Conservation (phyloP, 2,329 filamentous ascomycete species). For the Fusarium sp. region DNA sequence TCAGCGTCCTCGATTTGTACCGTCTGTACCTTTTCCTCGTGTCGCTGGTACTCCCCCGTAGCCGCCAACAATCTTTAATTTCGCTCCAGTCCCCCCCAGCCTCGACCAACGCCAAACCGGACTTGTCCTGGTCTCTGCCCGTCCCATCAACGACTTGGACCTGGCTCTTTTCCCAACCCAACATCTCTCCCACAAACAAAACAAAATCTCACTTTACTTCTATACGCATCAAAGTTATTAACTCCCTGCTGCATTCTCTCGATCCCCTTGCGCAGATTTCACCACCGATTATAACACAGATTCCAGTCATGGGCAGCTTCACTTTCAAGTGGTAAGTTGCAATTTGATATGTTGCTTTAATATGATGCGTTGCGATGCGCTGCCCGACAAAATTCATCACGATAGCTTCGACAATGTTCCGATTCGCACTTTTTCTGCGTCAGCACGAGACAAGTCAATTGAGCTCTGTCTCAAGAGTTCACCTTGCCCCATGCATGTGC, state of each 20-base stretch:
- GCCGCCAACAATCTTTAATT: constrained; percentile 42
- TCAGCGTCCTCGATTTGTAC: constrained; percentile 25
- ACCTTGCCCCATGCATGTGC: not conserved
- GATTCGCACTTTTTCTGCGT: constrained; percentile 13
- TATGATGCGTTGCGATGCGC: constrained; percentile 9
- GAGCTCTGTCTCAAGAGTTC: constrained; percentile 24
- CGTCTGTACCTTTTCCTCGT: constrained; percentile 28
- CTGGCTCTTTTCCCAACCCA: constrained; percentile 36
- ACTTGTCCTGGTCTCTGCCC: constrained; percentile 33
- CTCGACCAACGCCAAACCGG: constrained; percentile 39
- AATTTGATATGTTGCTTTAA: not conserved
- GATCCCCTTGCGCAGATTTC: constrained; percentile 19
- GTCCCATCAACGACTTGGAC: constrained; percentile 28
- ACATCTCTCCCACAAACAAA: constrained; percentile 36
- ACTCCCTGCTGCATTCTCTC: constrained; percentile 19
- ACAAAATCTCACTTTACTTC: constrained; percentile 31
- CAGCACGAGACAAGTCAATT: constrained; percentile 14
- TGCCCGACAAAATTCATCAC: constrained; percentile 12
- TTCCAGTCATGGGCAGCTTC: constrained; percentile 69
- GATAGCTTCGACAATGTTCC: not conserved
- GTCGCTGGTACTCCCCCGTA: constrained; percentile 28
- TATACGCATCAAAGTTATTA: constrained; percentile 26
- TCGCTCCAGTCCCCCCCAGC: constrained; percentile 40
- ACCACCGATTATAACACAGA: constrained; percentile 26
- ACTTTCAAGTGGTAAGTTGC: constrained; percentile 74